Conservation (phyloP, 352 stramenopile species). For the Phytophthora sp. region DNA sequence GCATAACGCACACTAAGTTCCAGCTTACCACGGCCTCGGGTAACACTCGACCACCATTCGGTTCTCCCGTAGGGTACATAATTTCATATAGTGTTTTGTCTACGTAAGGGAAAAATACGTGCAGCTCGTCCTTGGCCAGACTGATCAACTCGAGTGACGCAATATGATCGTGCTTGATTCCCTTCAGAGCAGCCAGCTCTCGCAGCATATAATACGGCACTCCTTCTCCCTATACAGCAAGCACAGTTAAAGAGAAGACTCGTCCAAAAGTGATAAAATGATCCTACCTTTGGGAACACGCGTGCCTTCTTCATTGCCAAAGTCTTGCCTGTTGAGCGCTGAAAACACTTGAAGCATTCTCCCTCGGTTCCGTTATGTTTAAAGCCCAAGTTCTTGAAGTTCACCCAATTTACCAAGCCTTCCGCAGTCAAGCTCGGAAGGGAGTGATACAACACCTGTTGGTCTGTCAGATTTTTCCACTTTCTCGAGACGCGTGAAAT, state of each 20-base stretch:
- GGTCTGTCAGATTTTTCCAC: slow-evolving; percentile 80
- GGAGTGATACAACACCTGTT: slow-evolving; percentile 67
- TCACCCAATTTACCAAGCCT: slow-evolving; percentile 85
- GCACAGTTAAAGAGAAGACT: neutral
- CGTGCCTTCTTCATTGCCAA: slow-evolving; percentile 89
- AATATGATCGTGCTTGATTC: slow-evolving; percentile 90
- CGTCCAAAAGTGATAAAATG: neutral
- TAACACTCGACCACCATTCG: slow-evolving; percentile 75
- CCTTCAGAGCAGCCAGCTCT: slow-evolving; percentile 88
- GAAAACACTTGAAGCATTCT: slow-evolving; percentile 87
- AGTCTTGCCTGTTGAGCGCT: slow-evolving; percentile 85
- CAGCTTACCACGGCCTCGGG: slow-evolving; percentile 71
- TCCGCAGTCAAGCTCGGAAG: slow-evolving; percentile 70
- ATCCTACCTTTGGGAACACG: slow-evolving; percentile 83
- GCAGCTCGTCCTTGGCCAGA: slow-evolving; percentile 84
- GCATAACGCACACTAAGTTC: slow-evolving; percentile 5
- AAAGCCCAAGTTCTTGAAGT: slow-evolving; percentile 89
- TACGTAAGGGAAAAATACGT: slow-evolving; percentile 92
- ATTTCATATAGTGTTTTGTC: slow-evolving; percentile 92
- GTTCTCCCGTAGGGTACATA: slow-evolving; percentile 89
- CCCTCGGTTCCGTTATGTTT: slow-evolving; percentile 92
- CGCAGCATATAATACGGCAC: slow-evolving; percentile 94
- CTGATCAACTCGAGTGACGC: slow-evolving; percentile 89
- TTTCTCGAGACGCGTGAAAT: slow-evolving; percentile 81
- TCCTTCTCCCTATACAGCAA: slow-evolving; percentile 71